phyloP scores from a whole-genome alignment of 2,329 filamentous ascomycete genomes.

The Chaetomiaceae sp. region DNA sequence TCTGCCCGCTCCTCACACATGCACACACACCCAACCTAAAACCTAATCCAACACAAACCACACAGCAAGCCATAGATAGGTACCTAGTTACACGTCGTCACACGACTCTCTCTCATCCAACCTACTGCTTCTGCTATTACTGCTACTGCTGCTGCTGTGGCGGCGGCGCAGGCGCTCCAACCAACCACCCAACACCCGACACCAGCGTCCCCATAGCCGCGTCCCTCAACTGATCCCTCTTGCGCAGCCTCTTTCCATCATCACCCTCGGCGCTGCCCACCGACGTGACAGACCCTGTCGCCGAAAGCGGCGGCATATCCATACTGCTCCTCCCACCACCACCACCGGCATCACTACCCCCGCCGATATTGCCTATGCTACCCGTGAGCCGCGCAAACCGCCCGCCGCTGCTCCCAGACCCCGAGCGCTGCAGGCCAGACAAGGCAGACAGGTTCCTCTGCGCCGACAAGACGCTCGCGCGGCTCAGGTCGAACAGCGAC shows the following conservation, averaged over 20 bases:
- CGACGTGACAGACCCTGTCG: slow-evolving; percentile 16
- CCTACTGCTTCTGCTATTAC: background rate
- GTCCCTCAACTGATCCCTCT: slow-evolving; percentile 66
- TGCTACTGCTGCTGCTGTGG: background rate
- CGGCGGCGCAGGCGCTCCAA: slow-evolving; percentile 44
- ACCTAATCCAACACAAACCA: no score
- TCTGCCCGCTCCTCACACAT: no score
- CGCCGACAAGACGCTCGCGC: slow-evolving; percentile 55
- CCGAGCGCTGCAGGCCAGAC: slow-evolving; percentile 45
- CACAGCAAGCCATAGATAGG: no score
- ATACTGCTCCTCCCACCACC: slow-evolving; percentile 16
- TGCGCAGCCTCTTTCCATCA: slow-evolving; percentile 50
- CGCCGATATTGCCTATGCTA: slow-evolving; percentile 8
- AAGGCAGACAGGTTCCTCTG: slow-evolving; percentile 54
- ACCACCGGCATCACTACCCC: slow-evolving; percentile 3
- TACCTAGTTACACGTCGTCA: no score
- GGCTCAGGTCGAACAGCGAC: slow-evolving; percentile 60
- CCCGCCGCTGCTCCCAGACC: no score
- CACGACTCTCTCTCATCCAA: background rate
- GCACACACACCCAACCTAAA: no score
- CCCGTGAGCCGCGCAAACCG: slow-evolving; percentile 32
- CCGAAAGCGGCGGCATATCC: slow-evolving; percentile 12
- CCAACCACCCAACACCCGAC: slow-evolving; percentile 62
- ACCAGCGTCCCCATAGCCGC: slow-evolving; percentile 63
- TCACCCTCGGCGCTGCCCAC: slow-evolving; percentile 14